phyloP scores from a whole-genome alignment of 208 protist species.

The Wallacemonas sp. region DNA sequence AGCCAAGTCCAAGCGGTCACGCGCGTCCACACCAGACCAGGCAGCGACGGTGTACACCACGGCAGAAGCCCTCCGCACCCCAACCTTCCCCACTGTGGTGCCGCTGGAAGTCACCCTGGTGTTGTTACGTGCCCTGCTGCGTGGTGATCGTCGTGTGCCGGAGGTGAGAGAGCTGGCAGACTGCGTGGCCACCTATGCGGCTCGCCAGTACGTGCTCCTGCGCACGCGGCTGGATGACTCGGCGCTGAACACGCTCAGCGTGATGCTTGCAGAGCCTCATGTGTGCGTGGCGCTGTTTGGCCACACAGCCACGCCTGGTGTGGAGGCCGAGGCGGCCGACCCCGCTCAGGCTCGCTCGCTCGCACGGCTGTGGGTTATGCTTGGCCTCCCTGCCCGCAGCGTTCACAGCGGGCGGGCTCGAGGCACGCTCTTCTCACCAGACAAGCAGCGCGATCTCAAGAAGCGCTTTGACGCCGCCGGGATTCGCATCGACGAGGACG shows the following conservation, averaged over 20 bases:
- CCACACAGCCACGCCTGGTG: constrained; percentile 10
- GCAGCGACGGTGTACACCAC: constrained; percentile 29
- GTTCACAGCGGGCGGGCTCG: constrained; percentile 28
- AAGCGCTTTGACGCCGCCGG: not conserved
- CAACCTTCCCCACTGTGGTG: constrained; percentile 8
- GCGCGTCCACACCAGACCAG: too few species aligned
- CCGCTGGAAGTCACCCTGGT: constrained; percentile 36
- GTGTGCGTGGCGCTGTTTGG: not conserved
- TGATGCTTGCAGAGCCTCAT: constrained; percentile 7
- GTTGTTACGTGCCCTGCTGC: constrained; percentile 28
- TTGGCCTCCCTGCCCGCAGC: constrained; percentile 36
- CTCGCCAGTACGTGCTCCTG: constrained; percentile 68
- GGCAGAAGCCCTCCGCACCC: constrained; percentile 6
- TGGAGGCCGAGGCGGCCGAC: too few species aligned
- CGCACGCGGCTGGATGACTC: constrained; percentile 48
- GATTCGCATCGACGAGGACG: not conserved
- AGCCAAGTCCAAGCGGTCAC: too few species aligned
- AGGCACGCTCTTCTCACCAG: constrained; percentile 32
- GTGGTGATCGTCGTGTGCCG: constrained; percentile 19
- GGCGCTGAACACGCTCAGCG: constrained; percentile 37
- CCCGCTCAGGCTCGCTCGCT: constrained; percentile 14
- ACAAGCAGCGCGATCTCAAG: not conserved
- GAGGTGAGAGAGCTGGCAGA: constrained; percentile 43
- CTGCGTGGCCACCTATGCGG: constrained; percentile 54
- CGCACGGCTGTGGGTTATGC: not conserved